phyloP scores from a whole-genome alignment of 768 basidiomycete species.

The Naganishia friedmannii region DNA sequence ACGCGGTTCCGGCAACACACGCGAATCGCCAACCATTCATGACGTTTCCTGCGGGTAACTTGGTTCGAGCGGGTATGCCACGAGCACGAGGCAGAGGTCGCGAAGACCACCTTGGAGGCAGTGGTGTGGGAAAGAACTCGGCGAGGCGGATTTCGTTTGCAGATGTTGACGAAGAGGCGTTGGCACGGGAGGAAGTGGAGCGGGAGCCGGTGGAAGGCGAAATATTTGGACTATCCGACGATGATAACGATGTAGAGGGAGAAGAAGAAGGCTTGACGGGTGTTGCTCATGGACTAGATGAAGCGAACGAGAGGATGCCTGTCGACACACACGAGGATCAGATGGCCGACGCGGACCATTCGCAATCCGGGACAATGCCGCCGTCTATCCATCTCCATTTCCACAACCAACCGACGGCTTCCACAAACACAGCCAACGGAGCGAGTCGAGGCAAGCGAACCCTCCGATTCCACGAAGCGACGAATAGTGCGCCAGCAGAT shows the following conservation, averaged over 20 bases:
- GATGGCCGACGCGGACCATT: not conserved
- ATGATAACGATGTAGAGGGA: not conserved
- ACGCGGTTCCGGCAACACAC: not conserved
- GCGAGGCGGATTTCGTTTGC: conserved; percentile 14
- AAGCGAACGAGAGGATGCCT: not conserved
- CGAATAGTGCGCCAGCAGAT: not conserved
- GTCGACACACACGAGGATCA: not conserved
- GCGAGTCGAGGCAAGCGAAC: conserved; percentile 5
- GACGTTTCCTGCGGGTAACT: conserved; percentile 17
- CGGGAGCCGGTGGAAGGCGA: conserved; percentile 13
- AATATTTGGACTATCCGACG: conserved; percentile 7
- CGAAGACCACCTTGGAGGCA: not conserved
- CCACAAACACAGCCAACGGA: not conserved
- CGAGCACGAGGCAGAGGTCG: not conserved
- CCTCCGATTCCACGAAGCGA: conserved; percentile 7
- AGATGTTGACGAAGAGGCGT: not conserved
- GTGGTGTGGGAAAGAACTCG: not conserved
- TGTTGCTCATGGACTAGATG: not conserved
- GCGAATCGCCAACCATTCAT: conserved; percentile 5
- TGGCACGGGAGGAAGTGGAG: not conserved
- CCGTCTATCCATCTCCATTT: conserved; percentile 17
- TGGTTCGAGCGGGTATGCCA: conserved; percentile 2
- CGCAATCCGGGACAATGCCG: not conserved
- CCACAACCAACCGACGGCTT: not conserved
- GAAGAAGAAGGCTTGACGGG: not conserved